phyloP scores from a whole-genome alignment of 768 basidiomycete species.

The Pleurotus sapidus region DNA sequence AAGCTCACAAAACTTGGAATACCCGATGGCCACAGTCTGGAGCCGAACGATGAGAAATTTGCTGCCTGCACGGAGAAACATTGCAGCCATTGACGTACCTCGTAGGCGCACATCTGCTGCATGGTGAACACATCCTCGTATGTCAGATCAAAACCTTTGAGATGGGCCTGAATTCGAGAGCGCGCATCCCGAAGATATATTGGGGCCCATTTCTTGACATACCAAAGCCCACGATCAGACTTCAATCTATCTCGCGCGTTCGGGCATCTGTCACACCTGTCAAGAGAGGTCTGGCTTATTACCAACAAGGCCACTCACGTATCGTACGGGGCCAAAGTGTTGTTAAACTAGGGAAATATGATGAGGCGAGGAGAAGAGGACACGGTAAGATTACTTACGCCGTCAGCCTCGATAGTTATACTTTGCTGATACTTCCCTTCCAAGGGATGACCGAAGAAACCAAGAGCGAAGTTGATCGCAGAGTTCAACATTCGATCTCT shows the following conservation, averaged over 20 bases:
- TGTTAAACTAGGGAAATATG: conserved; percentile 55
- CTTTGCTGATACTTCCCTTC: conserved; percentile 74
- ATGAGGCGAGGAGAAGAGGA: conserved; percentile 8
- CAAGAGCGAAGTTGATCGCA: conserved; percentile 65
- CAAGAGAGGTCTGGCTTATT: too few relatives aligned
- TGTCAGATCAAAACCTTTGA: conserved; percentile 61
- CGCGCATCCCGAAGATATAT: conserved; percentile 71
- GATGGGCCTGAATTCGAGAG: conserved; percentile 51
- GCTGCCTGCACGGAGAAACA: neutral
- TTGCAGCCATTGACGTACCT: conserved; percentile 39
- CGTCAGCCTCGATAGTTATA: conserved; percentile 65
- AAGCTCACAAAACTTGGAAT: conserved; percentile 86
- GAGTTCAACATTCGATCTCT: conserved; percentile 75
- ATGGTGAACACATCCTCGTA: conserved; percentile 72
- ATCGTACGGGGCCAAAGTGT: conserved; percentile 82
- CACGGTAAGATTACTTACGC: conserved; percentile 34
- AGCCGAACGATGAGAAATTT: neutral
- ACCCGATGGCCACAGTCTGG: conserved; percentile 88
- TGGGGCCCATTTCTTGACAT: conserved; percentile 61
- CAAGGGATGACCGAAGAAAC: conserved; percentile 76
- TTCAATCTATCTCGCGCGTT: conserved; percentile 52
- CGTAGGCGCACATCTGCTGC: conserved; percentile 85
- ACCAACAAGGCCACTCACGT: conserved; percentile 40
- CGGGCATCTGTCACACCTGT: conserved; percentile 42
- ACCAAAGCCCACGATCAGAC: conserved; percentile 53